Evolutionary conservation across 164 flowering plant genomes (phyloP).

Genomic region (Vitis riparia): DNA sequence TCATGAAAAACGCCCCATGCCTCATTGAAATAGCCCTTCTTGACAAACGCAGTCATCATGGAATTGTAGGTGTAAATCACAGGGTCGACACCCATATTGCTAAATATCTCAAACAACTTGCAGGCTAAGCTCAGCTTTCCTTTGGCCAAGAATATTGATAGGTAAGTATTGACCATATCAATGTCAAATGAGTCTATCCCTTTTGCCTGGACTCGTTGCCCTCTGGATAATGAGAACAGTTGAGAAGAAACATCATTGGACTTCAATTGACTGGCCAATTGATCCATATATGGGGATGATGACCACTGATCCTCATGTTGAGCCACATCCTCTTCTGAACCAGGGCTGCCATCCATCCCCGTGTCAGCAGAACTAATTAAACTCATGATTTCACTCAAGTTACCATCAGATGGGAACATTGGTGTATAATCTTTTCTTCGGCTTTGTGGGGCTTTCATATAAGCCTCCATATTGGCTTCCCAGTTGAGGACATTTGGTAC

Average conservation of each 20-base stretch:
- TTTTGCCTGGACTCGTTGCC: slow-evolving; percentile 53
- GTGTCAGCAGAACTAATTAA: slow-evolving; percentile 25
- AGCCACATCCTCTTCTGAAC: slow-evolving; percentile 17
- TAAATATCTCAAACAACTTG: slow-evolving; percentile 90
- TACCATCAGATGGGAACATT: slow-evolving; percentile 64
- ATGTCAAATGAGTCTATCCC: slow-evolving; percentile 64
- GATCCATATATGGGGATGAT: slow-evolving; percentile 82
- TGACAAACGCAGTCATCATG: slow-evolving; percentile 84
- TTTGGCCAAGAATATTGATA: slow-evolving; percentile 81
- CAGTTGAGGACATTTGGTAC: slow-evolving; percentile 62
- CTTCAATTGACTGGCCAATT: slow-evolving; percentile 46
- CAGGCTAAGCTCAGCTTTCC: slow-evolving; percentile 91
- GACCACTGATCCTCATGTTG: slow-evolving; percentile 62
- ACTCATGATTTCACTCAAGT: slow-evolving; percentile 49
- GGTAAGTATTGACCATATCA: slow-evolving; percentile 88
- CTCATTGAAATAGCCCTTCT: slow-evolving; percentile 83
- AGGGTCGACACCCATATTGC: slow-evolving; percentile 58
- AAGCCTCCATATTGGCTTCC: slow-evolving; percentile 69
- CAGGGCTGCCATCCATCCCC: slow-evolving; percentile 1
- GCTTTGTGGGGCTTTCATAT: slow-evolving; percentile 48
- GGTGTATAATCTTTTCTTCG: slow-evolving; percentile 58
- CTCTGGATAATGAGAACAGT: slow-evolving; percentile 45
- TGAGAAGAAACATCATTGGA: slow-evolving; percentile 13
- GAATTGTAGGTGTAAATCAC: slow-evolving; percentile 83
- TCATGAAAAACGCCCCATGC: slow-evolving; percentile 75